These are phyloP conservation scores for Solanum hybrid DNA, from an alignment of 305 asterid genomes.

Conservation along the genomic window DNA sequence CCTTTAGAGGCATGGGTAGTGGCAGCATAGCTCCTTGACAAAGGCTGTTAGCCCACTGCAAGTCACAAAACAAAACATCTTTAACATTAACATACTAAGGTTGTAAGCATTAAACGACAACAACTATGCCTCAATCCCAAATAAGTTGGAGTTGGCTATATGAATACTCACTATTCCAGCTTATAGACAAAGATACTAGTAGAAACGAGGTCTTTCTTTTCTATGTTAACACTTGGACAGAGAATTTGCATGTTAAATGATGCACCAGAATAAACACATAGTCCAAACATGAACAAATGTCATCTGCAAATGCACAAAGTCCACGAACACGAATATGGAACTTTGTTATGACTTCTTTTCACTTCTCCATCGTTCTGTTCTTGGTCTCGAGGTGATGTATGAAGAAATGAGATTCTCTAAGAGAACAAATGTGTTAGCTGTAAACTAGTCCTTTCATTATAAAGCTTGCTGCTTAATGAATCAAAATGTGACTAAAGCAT, in stretches of 20 bases:
- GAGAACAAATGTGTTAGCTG: neutral
- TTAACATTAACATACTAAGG: neutral
- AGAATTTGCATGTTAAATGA: neutral
- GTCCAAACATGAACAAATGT: neutral
- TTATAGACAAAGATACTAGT: neutral
- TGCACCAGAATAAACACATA: neutral
- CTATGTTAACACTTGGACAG: neutral
- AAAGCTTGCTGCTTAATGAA: neutral
- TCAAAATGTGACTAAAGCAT: neutral
- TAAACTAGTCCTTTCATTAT: neutral
- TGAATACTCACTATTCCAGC: neutral
- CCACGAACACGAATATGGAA: neutral
- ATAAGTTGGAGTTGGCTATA: neutral
- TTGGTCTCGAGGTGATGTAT: neutral
- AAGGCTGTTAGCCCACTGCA: constrained; percentile 92
- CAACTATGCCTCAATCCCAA: neutral
- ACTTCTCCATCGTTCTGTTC: neutral
- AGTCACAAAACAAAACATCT: constrained; percentile 1
- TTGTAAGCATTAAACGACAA: neutral
- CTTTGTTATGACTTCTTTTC: neutral
- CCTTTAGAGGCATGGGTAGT: constrained; percentile 54
- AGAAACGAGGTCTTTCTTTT: neutral
- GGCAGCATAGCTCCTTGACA: constrained; percentile 91
- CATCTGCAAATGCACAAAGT: neutral
- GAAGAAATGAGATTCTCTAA: neutral